phyloP scores from a whole-genome alignment of 2,329 filamentous ascomycete species.

The Neurospora sp. region DNA sequence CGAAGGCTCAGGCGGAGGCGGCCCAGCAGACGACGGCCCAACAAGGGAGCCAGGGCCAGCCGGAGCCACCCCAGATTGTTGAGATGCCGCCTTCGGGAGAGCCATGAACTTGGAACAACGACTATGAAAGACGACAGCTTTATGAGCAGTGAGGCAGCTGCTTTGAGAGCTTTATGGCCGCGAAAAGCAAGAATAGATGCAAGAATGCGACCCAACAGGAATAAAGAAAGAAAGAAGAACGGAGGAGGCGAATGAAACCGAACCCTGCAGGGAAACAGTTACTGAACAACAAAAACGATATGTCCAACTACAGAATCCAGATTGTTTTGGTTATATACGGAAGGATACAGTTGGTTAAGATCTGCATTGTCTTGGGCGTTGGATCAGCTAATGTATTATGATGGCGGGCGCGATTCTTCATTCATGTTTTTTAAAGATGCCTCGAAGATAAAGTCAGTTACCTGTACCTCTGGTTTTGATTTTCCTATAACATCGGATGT shows the following conservation, averaged over 20 bases:
- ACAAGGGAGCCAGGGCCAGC: constrained; percentile 23
- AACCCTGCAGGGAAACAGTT: background rate
- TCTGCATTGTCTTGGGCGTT: background rate
- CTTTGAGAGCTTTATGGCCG: background rate
- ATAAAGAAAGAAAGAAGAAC: background rate
- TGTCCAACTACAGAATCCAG: background rate
- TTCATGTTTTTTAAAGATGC: background rate
- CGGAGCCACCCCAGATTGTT: constrained; percentile 15
- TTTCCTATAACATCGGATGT: background rate
- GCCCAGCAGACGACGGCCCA: background rate
- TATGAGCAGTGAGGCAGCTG: background rate
- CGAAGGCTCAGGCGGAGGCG: constrained; percentile 16
- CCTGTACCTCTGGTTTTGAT: background rate
- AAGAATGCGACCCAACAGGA: background rate
- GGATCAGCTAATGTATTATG: background rate
- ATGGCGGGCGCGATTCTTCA: background rate
- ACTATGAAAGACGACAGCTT: background rate
- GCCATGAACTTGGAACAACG: background rate
- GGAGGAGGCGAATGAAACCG: background rate
- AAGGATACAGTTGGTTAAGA: background rate
- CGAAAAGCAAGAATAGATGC: background rate
- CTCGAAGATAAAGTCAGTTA: background rate
- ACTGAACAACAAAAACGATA: background rate
- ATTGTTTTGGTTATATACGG: background rate
- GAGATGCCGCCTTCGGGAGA: constrained; percentile 13